These are phyloP conservation scores for Xylaria arbuscula DNA, from an alignment of 2,329 filamentous ascomycete genomes.

Conservation along the genomic window DNA sequence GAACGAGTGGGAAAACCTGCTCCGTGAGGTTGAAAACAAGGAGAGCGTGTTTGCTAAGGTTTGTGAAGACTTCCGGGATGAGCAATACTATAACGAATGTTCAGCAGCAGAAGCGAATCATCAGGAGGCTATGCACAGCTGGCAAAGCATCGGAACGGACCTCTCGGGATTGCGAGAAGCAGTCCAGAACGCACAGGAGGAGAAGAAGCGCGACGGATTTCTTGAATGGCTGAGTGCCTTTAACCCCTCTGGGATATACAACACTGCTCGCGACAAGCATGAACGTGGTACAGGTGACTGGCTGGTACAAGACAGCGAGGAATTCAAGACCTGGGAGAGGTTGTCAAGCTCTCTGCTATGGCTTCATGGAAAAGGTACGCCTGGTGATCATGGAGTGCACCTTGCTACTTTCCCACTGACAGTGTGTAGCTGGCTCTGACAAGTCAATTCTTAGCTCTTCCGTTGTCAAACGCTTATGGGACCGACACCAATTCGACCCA, in stretches of 20 bases:
- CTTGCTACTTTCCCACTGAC: background rate
- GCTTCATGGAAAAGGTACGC: constrained; percentile 21
- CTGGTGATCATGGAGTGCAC: background rate
- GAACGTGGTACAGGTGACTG: constrained; percentile 15
- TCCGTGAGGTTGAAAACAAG: background rate
- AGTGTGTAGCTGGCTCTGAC: constrained; percentile 11
- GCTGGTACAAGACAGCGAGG: background rate
- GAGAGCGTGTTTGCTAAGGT: background rate
- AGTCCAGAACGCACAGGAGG: background rate
- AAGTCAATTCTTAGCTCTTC: constrained; percentile 25
- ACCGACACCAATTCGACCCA: background rate
- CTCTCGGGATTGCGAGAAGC: constrained; percentile 15
- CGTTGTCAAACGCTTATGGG: constrained; percentile 1
- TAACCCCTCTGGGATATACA: constrained; percentile 18
- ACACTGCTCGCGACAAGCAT: constrained; percentile 8
- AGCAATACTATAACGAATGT: constrained; percentile 2
- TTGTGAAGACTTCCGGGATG: background rate
- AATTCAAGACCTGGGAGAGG: constrained; percentile 16
- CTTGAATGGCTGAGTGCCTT: constrained; percentile 7
- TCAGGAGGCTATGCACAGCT: constrained; percentile 4
- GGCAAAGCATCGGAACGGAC: background rate
- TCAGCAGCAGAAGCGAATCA: background rate
- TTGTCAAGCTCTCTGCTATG: constrained; percentile 12
- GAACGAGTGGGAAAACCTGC: constrained; percentile 18
- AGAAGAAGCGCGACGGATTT: background rate